Evolutionary conservation across 1,139 yeast species (phyloP), one percentile per base, ranked within the genome.

Genomic region (Meyerozyma carpophila): DNA sequence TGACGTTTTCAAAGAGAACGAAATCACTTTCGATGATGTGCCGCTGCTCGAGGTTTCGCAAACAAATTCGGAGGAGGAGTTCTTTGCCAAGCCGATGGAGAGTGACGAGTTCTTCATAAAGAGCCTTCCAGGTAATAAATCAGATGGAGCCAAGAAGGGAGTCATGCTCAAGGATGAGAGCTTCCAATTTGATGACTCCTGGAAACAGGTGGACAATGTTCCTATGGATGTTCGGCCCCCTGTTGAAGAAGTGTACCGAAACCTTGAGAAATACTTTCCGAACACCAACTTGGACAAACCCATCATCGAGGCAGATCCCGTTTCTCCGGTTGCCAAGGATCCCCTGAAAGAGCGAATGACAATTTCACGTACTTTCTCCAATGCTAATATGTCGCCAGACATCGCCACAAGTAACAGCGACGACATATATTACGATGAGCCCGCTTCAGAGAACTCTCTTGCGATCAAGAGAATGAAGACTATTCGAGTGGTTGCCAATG

Each of bases 271-370:
- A 56, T 94, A 88, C 61, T 94, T 94, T 70, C 98, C 98, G 0
- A 77, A 87, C 53, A 84, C 98, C 0, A 93, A 93, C 63, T 75
- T 94, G 48, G 98, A 94, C 59, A 86, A 86, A 55, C 96, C 98
- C 1, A 89, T 93, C 34, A 79, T 91, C 32, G 93, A 88, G 56
- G 91, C 87, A 41, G 82, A 90, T 0, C 84, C 89, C 0, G 69
- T 73, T 1, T 79, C 87, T 0, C 84, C 84, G 3, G 59, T 56
- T 14, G 49, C 43, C 14, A 42, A 20, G 31, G 41, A n/a, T 14
- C 18, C 16, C 2, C 5, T 5, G 26, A 11, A 24, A 8, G 37
- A 20, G 13, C 11, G 37, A 21, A 21, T 18, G 25, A 63, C 75
- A 1, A 73, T 74, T 21, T 70, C 78, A 2, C 52, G 76, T 42